These are phyloP conservation scores for Phytopythium chamaehyphon DNA, from an alignment of 352 stramenopile species.

Conservation along the genomic window DNA sequence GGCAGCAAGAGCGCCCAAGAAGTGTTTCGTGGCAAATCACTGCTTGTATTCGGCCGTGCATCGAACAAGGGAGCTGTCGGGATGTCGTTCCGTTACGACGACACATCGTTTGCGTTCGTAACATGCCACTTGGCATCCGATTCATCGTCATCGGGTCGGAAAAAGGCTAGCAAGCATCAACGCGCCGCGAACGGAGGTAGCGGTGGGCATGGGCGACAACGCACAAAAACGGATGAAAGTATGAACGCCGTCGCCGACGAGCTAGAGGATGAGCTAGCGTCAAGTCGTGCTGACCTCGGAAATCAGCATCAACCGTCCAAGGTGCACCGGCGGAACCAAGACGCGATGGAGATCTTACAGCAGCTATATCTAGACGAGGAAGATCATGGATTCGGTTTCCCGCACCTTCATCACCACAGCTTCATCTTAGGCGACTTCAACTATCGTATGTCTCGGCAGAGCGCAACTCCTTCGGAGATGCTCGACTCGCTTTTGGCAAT, in stretches of 20 bases:
- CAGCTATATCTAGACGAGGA: slow-evolving; percentile 78
- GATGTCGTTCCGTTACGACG: slow-evolving; percentile 84
- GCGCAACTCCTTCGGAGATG: slow-evolving; percentile 46
- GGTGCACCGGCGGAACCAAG: slow-evolving; percentile 72
- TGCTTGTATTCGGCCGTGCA: slow-evolving; percentile 69
- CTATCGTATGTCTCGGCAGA: slow-evolving; percentile 61
- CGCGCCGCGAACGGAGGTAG: not conserved
- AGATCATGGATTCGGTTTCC: slow-evolving; percentile 83
- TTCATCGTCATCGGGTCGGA: slow-evolving; percentile 53
- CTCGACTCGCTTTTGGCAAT: slow-evolving; percentile 31
- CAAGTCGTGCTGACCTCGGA: not conserved
- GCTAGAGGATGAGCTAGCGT: not conserved
- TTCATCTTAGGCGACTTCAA: slow-evolving; percentile 91
- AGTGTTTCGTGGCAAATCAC: slow-evolving; percentile 71
- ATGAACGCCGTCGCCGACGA: not conserved
- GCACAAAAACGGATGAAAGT: slow-evolving; percentile 5
- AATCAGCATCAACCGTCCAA: slow-evolving; percentile 50
- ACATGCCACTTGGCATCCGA: slow-evolving; percentile 88
- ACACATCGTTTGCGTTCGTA: slow-evolving; percentile 86
- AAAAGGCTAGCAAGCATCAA: slow-evolving; percentile 8
- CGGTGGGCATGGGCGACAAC: not conserved
- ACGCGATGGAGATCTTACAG: slow-evolving; percentile 79
- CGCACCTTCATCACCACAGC: slow-evolving; percentile 79
- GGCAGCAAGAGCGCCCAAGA: slow-evolving; percentile 63
- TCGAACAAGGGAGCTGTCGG: slow-evolving; percentile 90